These are phyloP conservation scores for Carnegiea gigantea DNA, from an alignment of 179 eudicot genomes.

Conservation along the genomic window DNA sequence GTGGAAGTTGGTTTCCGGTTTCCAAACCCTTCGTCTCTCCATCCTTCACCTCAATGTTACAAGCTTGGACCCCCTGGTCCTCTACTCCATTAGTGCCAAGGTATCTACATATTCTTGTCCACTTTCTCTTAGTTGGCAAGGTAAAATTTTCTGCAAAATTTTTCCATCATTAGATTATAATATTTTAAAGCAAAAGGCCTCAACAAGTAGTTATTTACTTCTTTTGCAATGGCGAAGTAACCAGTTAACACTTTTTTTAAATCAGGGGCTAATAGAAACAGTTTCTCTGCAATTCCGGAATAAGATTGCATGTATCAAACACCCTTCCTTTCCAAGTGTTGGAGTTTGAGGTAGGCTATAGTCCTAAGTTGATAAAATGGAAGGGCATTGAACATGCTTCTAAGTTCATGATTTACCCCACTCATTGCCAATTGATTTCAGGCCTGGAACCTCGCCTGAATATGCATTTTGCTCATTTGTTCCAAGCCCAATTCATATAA, in stretches of 20 bases:
- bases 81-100: constrained; percentile 83
- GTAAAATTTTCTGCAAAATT: no score
- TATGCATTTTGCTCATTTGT: no score
- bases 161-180: no score
- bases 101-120: constrained; percentile 33
- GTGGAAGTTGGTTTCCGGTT: constrained; percentile 61
- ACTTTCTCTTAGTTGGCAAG: not conserved
- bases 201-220: not conserved
- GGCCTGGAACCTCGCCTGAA: no score
- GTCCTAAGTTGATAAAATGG: no score
- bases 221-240: not conserved
- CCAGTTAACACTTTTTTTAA: not conserved
- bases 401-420: no score
- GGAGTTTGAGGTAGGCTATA: no score
- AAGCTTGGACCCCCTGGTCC: constrained; percentile 58
- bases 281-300: not conserved
- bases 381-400: no score
- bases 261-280: not conserved
- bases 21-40: constrained; percentile 54
- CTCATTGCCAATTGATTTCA: no score
- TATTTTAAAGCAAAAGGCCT: not conserved
- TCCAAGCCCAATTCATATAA: no score
- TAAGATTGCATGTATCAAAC: not conserved
- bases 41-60: constrained; percentile 89
- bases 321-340: not conserved